phyloP scores from a whole-genome alignment of 23 red algal species.

The Porphyridium purpureum region DNA sequence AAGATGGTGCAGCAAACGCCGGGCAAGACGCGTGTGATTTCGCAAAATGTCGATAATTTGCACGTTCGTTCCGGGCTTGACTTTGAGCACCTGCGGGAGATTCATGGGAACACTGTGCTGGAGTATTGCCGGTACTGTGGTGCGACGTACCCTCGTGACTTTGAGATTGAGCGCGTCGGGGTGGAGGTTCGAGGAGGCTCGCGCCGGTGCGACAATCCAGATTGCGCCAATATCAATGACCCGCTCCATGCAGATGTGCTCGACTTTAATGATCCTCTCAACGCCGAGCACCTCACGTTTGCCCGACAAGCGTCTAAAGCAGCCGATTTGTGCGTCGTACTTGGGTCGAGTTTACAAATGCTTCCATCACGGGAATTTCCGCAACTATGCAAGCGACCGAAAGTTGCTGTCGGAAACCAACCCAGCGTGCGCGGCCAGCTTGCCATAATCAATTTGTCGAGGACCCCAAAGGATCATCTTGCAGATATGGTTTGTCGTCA shows the following conservation, averaged over 20 bases:
- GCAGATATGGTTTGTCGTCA: no score
- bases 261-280: background rate
- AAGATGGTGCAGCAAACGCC: conserved; percentile 12
- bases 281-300: background rate
- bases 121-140: conserved; percentile 44
- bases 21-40: conserved; percentile 26
- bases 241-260: background rate
- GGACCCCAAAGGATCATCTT: no score
- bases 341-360: background rate
- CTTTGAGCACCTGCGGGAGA: conserved; percentile 31
- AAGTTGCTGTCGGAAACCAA: background rate
- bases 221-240: background rate
- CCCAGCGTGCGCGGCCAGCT: no score
- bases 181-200: background rate
- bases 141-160: conserved; percentile 16
- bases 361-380: background rate
- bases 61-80: conserved; percentile 63
- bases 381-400: background rate
- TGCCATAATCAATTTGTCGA: no score
- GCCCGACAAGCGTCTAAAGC: background rate
- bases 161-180: conserved; percentile 37
- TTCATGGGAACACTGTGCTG: conserved; percentile 79
- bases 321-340: background rate
- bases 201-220: no score
- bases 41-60: conserved; percentile 89